Evolutionary conservation across 257 asterid species (phyloP), one percentile per base, ranked within the genome.

Genomic region (Capsicum chinense): DNA sequence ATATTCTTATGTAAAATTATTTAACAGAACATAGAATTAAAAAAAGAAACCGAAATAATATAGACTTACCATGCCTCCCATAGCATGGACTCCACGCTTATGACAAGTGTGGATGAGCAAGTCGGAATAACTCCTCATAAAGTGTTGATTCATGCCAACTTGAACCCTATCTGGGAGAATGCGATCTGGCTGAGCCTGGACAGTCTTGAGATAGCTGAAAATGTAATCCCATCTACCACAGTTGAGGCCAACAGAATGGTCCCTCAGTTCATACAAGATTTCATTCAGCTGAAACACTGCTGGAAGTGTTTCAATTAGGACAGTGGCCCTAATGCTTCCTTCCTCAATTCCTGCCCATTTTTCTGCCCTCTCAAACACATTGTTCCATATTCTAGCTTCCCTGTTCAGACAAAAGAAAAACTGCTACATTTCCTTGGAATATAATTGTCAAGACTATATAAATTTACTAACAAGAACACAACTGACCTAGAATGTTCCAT

Each of bases 151-250:
- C 99, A 96, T 96, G 63, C 98, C 98, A 3, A 96, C 98, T 26
- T 70, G 98, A 83, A 91, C 94, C 37, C 99, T 85, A 85, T 96
- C 98, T 0, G 99, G 98, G 33, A 96, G 91, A 10, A 96, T 85
- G 44, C 98, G 95, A 19, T 96, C 97, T 0, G 97, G 95, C 81
- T 96, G 98, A 8, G 91, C 88, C 85, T 94, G 99, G 86, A 96
- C 95, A 3, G 98, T 96, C 91, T 96, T 96, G 71, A 96, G 87
- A n/a, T 94, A 96, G 95, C 99, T 96, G 90, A 96, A 96, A 54
- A 96, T 96, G 83, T 96, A 96, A 60, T 96, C 99, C 99, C 99
- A 96, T 84, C 99, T 83, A 12, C 99, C 99, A 79, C 98, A 96
- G 88, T 96, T 96, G 85, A 96, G 84, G 0, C 99, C 99, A 15